Evolutionary conservation across 495 filamentous ascomycete species (phyloP), one percentile per base, ranked within the genome.

Genomic region (Aspergillus ostianus): DNA sequence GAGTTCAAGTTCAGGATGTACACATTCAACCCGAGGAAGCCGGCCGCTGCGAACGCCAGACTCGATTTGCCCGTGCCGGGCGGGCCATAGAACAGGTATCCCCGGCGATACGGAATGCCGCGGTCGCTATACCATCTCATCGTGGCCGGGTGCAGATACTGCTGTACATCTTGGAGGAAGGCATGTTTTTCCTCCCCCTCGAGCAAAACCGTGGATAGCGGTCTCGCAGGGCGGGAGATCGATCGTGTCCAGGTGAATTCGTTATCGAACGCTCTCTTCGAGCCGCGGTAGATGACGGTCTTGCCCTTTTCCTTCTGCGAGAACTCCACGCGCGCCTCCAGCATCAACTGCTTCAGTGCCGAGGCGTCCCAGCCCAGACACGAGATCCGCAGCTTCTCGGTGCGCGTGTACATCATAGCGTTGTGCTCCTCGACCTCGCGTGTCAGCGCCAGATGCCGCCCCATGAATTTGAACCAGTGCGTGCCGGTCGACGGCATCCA

Each of bases 171-270:
- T 27, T 74, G 70, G 41, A 92, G 71, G 13, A 94, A 75, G 36
- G 80, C 75, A 21, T 81, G 65, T 73, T 93, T 93, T 68, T 89
- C 80, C 53, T 79, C 67, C 29, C 80, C 78, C 59, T 93, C 90
- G 13, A 94, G 77, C 6, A 91, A 85, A 0, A 94, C 90, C 0
- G 88, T 93, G 6, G 80, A 78, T 77, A 94, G 86, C 2, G 90
- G 87, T 49, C 89, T 74, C 8, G 85, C 83, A 0, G 86, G 88
- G 46, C 88, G 57, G 6, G 57, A 46, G 3, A 51, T 59, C 2
- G 57, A 53, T 4, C 57, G 57, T 8, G 50, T 51, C 57, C 57
- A 59, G 17, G 20, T 18, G 20, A 51, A 59, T 23, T 59, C 50
- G 17, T 59, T 46, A 27, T 52, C 57, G n/a, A 47, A 59, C 9